These are phyloP conservation scores for Fusarium caatingaense DNA, from an alignment of 2,329 filamentous ascomycete species.

Conservation along the genomic window DNA sequence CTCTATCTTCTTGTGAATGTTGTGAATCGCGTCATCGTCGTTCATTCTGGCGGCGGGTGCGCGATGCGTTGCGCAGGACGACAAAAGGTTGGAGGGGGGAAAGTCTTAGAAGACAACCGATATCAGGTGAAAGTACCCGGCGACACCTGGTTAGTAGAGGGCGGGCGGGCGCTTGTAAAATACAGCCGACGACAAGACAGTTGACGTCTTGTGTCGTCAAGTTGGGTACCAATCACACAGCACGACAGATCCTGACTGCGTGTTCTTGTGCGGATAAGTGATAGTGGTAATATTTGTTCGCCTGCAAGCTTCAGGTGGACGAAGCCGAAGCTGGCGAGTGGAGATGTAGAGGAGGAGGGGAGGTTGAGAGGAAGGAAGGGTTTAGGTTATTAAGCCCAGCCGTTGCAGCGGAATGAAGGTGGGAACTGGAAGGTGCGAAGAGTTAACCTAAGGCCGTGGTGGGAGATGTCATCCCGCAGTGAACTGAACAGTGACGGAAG, in stretches of 20 bases:
- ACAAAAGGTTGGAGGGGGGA: conserved; percentile 20
- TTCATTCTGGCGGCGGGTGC: conserved; percentile 65
- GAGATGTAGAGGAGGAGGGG: conserved; percentile 32
- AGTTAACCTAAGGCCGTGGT: neutral
- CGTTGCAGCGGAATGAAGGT: conserved; percentile 10
- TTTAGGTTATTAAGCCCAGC: conserved; percentile 35
- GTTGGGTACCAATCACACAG: conserved; percentile 21
- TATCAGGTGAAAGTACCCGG: conserved; percentile 28
- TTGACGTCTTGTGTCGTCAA: conserved; percentile 30
- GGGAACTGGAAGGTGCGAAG: conserved; percentile 11
- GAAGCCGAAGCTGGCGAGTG: conserved; percentile 35
- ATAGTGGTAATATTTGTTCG: conserved; percentile 18
- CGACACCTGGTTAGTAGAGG: conserved; percentile 21
- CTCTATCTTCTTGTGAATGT: conserved; percentile 97
- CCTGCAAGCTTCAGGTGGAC: conserved; percentile 31
- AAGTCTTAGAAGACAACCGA: conserved; percentile 29
- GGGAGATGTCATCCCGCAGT: conserved; percentile 6
- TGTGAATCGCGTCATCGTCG: conserved; percentile 74
- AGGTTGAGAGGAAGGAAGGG: conserved; percentile 29
- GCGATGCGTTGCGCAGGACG: conserved; percentile 56
- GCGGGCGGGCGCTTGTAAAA: conserved; percentile 22
- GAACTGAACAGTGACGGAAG: neutral
- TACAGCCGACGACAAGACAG: conserved; percentile 24
- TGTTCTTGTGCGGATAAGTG: conserved; percentile 19
- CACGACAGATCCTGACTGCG: conserved; percentile 18